phyloP scores from a whole-genome alignment of 2,329 filamentous ascomycete species.

The Pestalotiopsis sp. region DNA sequence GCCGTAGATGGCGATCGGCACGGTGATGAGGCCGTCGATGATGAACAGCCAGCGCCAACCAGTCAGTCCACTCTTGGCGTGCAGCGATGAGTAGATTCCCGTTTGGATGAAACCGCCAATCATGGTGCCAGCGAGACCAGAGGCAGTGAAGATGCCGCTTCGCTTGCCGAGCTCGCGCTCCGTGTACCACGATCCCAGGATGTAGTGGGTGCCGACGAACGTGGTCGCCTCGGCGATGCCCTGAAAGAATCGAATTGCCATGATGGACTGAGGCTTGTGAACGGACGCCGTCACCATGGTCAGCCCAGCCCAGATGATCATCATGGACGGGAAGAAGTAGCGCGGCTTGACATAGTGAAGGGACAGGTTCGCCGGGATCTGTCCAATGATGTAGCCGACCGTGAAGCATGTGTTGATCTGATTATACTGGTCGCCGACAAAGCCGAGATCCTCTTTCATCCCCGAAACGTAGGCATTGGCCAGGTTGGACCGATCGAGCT shows the following conservation, averaged over 20 bases:
- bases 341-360: conserved; percentile 63
- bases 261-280: conserved; percentile 52
- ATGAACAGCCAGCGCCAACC: conserved; percentile 58
- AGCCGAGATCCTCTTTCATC: conserved; percentile 51
- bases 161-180: conserved; percentile 62
- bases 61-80: conserved; percentile 48
- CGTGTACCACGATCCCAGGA: conserved; percentile 63
- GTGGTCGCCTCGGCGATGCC: conserved; percentile 57
- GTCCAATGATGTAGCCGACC: conserved; percentile 49
- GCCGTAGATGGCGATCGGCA: conserved; percentile 57
- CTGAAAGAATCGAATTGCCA: conserved; percentile 59
- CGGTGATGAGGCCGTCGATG: conserved; percentile 53
- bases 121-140: conserved; percentile 60
- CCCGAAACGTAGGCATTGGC: conserved; percentile 56
- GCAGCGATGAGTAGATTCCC: conserved; percentile 43
- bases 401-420: conserved; percentile 54
- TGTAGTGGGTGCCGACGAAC: conserved; percentile 59
- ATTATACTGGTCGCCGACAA: conserved; percentile 50
- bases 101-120: conserved; percentile 64
- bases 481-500: conserved; percentile 51
- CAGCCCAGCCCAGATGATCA: conserved; percentile 62
- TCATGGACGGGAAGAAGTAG: conserved; percentile 64
- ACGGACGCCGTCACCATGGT: conserved; percentile 61
- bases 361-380: conserved; percentile 61
- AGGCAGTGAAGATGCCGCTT: conserved; percentile 60